Evolutionary conservation across 2,329 filamentous ascomycete genomes (phyloP), one percentile per base, ranked within the genome.

Genomic region (Scytalidium lignicola): DNA sequence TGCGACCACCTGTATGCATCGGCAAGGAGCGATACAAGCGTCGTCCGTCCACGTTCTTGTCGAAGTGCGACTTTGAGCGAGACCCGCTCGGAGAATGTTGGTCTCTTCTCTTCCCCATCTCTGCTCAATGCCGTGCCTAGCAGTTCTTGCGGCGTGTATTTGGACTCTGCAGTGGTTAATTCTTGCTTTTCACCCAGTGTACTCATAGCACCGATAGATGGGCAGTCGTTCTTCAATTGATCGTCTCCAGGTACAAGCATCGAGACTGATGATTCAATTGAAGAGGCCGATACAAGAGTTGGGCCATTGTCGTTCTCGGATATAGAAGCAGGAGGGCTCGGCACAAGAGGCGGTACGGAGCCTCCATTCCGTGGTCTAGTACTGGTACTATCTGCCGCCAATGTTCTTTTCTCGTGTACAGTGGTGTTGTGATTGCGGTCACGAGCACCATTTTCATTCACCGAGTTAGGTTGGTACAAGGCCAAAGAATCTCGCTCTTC

Each of bases 1-100:
- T 84, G 81, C 0, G 69, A 69, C 83, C 83, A 88, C n/a, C 63
- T 61, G 49, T 79, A 80, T 0, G 58, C 49, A 10, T 77, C 64
- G 1, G 56, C 55, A 3, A 68, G 49, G 0, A 82, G 56, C 0
- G 80, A 83, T 1, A 74, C 66, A 0, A 88, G 66, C 0, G 80
- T 86, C 15, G 69, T 60, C 0, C 55, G 67, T n/a, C 50, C 54
- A 22, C 46, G 51, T 5, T 45, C 44, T 9, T 48, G 44, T 12
- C 23, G 46, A 19, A 39, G 32, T 2, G 32, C 48, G 2, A 42
- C 32, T 22, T 49, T 42, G 3, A n/a, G 51, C 9, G 52, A 46
- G 18, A 44, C 17, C 29, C 22, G 28, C 15, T 56, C 51, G 5
- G 44, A 46, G 17, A 46, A 43, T n/a, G n/a, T n/a, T n/a, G n/a